A percentile compares a stretch with the other conserved stretches of the same genome.
Conservation (phyloP, 805 yeast genomes). For the Hyphopichia homilentoma region DNA sequence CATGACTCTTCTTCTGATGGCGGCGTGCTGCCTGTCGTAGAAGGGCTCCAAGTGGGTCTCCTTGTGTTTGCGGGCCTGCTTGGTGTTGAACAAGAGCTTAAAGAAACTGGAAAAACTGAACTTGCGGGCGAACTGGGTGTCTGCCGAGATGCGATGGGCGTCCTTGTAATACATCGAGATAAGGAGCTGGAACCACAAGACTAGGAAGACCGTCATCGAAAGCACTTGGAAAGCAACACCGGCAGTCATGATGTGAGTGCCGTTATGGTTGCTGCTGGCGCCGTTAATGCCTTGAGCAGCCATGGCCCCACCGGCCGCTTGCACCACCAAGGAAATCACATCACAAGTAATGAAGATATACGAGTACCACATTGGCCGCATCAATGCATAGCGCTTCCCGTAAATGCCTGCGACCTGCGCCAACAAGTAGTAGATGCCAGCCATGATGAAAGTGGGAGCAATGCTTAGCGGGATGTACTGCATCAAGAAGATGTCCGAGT, state of each 20-base stretch:
- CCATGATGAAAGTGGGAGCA: slow-evolving; percentile 43
- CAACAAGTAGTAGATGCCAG: slow-evolving; percentile 37
- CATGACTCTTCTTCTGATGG: slow-evolving; percentile 22
- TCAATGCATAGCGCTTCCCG: slow-evolving; percentile 33
- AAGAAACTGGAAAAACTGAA: slow-evolving; percentile 22
- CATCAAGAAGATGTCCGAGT: slow-evolving; percentile 19
- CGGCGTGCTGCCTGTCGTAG: slow-evolving; percentile 24
- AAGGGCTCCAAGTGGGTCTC: slow-evolving; percentile 20
- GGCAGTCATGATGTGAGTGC: slow-evolving; percentile 34
- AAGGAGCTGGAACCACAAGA: slow-evolving; percentile 35
- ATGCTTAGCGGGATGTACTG: slow-evolving; percentile 36
- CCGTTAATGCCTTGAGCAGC: slow-evolving; percentile 23
- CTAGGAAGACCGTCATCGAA: slow-evolving; percentile 34
- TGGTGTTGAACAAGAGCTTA: slow-evolving; percentile 23
- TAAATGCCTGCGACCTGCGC: slow-evolving; percentile 38
- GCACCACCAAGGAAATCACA: slow-evolving; percentile 33
- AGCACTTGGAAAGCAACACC: slow-evolving; percentile 36
- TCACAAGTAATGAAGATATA: slow-evolving; percentile 38
- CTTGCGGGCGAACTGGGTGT: slow-evolving; percentile 14
- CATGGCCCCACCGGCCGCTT: slow-evolving; percentile 39
- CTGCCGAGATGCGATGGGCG: slow-evolving; percentile 7
- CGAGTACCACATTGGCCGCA: slow-evolving; percentile 43
- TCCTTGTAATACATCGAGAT: slow-evolving; percentile 28
- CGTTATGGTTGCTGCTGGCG: slow-evolving; percentile 22
- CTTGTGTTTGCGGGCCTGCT: slow-evolving; percentile 19